Percentiles rank a stretch among this genome's conserved stretches.
These are phyloP conservation scores for Gynochthodes officinalis DNA, from an alignment of 257 asterid species.

Conservation along the genomic window DNA sequence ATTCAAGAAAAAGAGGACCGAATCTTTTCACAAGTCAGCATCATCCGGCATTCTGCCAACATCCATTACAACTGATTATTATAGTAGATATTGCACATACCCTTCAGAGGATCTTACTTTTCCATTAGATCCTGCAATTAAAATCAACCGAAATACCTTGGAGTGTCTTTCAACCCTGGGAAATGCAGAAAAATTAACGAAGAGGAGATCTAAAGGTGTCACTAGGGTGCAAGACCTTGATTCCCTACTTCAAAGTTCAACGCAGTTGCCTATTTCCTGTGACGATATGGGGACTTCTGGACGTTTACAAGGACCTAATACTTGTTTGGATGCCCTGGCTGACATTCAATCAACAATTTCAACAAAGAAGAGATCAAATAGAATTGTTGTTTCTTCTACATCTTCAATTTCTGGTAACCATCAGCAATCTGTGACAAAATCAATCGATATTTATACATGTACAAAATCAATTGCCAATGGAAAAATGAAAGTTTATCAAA, in stretches of 20 bases:
- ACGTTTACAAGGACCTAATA: slow-evolving; percentile 30
- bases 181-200: slow-evolving; percentile 37
- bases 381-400: slow-evolving; percentile 39
- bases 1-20: slow-evolving; percentile 63
- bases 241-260: slow-evolving; percentile 36
- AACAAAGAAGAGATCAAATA: slow-evolving; percentile 59
- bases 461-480: background rate
- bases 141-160: slow-evolving; percentile 30
- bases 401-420: slow-evolving; percentile 30
- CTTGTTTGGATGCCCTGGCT: slow-evolving; percentile 57
- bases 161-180: slow-evolving; percentile 42
- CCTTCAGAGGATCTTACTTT: slow-evolving; percentile 20
- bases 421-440: slow-evolving; percentile 27
- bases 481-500: background rate
- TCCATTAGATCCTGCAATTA: slow-evolving; percentile 19
- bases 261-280: slow-evolving; percentile 34
- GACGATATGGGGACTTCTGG: slow-evolving; percentile 28
- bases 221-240: slow-evolving; percentile 44
- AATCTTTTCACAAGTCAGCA: slow-evolving; percentile 32
- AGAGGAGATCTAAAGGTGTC: slow-evolving; percentile 50
- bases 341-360: slow-evolving; percentile 31
- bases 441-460: slow-evolving; percentile 30
- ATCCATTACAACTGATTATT: slow-evolving; percentile 20
- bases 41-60: slow-evolving; percentile 31
- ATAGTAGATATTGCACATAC: slow-evolving; percentile 14